Evolutionary conservation across 2,329 filamentous ascomycete genomes (phyloP).

Genomic region (Colletotrichum tofieldiae): DNA sequence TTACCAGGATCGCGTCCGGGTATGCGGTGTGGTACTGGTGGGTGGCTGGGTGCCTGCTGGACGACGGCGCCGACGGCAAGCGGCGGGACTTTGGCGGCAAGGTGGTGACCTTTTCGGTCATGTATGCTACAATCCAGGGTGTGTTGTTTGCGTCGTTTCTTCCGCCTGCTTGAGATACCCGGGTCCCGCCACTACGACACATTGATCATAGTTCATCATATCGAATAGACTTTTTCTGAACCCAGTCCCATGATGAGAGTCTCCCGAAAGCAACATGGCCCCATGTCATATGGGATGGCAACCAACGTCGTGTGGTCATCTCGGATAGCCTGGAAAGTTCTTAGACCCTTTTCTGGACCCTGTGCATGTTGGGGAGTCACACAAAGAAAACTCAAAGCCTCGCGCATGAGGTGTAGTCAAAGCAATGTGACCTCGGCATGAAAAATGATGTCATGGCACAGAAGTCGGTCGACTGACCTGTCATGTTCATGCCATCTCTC

Average conservation of each 20-base stretch:
- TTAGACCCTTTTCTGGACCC: neutral
- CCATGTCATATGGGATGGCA: constrained; percentile 12
- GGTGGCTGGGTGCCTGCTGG: constrained; percentile 69
- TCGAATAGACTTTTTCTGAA: constrained; percentile 13
- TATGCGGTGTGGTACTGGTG: constrained; percentile 94
- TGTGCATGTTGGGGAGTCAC: neutral
- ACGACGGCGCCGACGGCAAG: constrained; percentile 48
- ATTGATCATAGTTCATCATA: neutral
- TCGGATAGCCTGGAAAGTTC: constrained; percentile 26
- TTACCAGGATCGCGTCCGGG: constrained; percentile 89
- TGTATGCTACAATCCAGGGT: constrained; percentile 88
- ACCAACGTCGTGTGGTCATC: neutral
- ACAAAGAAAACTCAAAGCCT: constrained; percentile 1
- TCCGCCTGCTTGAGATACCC: constrained; percentile 76
- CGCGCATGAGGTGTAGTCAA: constrained; percentile 3
- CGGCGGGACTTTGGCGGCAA: constrained; percentile 51
- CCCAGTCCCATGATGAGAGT: neutral
- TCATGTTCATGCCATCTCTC: constrained; percentile 30
- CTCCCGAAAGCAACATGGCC: neutral
- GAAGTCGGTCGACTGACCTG: neutral
- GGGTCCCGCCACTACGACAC: neutral
- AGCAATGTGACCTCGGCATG: constrained; percentile 14
- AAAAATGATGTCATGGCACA: constrained; percentile 26
- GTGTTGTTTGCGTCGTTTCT: constrained; percentile 91
- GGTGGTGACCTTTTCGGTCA: constrained; percentile 78